Base-by-base conservation (phyloP, 2,329 filamentous ascomycete genomes). In the Nemania sp. region DNA sequence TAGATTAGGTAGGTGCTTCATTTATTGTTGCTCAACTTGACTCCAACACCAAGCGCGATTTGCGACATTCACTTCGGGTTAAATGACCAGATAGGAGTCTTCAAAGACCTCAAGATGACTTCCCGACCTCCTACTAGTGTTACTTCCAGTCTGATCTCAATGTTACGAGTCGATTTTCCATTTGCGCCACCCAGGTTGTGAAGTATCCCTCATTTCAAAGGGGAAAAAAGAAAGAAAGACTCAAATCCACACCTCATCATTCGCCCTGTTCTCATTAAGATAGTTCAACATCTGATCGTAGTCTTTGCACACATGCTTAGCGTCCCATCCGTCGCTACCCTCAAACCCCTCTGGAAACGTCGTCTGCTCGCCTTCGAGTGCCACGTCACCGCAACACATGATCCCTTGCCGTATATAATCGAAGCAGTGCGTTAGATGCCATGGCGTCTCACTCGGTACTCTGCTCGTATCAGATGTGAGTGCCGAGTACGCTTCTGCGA, bases 311-410 rank as follows among this genome's bases (percentile, higher is more conserved):
- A 82, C 80, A 63, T 82, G 80, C 73, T 79, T 80, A 22, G 81
- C 79, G 56, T 82, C 80, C 81, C 80, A 83, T 0, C 81, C 82
- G 58, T 83, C 82, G 54, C 78, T 81, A 5, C 81, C 81, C 4
- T 73, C 74, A 20, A 79, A 76, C 0, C 77, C 79, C 0, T 75
- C 68, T 0, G 81, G 80, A 52, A 82, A 81, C 0, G 78, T 79
- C 1, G 81, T 81, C 67, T 82, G 77, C 62, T 80, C 75, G 20
- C 81, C 81, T 59, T 77, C 75, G 27, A 77, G 68, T 8, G 76
- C 76, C 3, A 76, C 69, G 38, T 77, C 76, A 6, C 74, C 75
- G 47, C 72, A 74, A 56, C 75, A 76, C 76, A 77, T 76, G 66
- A 77, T 58, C 15, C 45, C 11, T 32, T 68, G 61, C 6, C 63